phyloP scores from a whole-genome alignment of 495 filamentous ascomycete genomes.

The Aspergillus haitiensis region DNA sequence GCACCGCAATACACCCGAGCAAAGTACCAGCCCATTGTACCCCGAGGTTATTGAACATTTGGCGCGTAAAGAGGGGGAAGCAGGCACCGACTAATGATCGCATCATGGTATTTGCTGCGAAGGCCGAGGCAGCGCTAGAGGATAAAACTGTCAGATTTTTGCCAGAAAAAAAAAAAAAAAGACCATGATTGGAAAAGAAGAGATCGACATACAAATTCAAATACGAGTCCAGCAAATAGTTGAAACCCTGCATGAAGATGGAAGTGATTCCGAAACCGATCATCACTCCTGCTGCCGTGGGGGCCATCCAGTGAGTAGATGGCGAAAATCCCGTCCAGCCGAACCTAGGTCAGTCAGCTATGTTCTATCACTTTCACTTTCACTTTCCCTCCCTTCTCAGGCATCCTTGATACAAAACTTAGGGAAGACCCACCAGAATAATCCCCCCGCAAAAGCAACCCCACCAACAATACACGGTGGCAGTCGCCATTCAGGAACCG shows the following conservation, averaged over 20 bases:
- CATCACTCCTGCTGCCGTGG: constrained; percentile 29
- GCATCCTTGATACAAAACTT: too few relatives aligned
- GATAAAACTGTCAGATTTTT: neutral
- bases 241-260: constrained; percentile 38
- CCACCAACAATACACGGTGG: constrained; percentile 49
- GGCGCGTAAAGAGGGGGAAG: constrained; percentile 76
- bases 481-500: constrained; percentile 38
- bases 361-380: too few relatives aligned
- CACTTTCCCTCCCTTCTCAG: too few relatives aligned
- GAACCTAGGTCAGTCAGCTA: constrained; percentile 32
- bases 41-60: constrained; percentile 76
- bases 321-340: constrained; percentile 35
- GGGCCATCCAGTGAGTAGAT: constrained; percentile 35
- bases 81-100: constrained; percentile 71
- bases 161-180: constrained; percentile 20
- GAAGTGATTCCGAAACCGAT: constrained; percentile 32
- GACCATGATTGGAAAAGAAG: neutral
- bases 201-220: constrained; percentile 63
- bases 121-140: constrained; percentile 70
- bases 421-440: constrained; percentile 47
- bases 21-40: constrained; percentile 76
- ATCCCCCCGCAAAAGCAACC: constrained; percentile 46
- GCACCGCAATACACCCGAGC: constrained; percentile 68
- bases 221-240: constrained; percentile 38
- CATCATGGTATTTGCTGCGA: constrained; percentile 83